Conservation (phyloP, 257 asterid genomes). For the Nemophila menziesii region DNA sequence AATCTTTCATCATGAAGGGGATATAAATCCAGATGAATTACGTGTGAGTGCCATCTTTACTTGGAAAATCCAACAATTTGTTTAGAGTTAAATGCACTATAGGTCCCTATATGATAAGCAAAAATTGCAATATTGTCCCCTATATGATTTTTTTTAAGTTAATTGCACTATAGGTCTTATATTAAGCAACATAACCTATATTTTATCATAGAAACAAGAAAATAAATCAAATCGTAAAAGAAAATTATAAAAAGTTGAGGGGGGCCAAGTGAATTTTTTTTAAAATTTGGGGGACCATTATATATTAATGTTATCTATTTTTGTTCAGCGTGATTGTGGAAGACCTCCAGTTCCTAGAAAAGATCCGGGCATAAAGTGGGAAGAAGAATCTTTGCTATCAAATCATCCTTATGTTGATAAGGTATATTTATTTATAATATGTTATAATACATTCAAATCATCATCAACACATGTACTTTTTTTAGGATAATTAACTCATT, state of each 20-base stretch:
- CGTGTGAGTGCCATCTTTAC: constrained; percentile 50
- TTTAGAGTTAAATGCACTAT: too few species aligned
- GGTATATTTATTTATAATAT: constrained; percentile 27
- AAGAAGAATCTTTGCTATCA: constrained; percentile 78
- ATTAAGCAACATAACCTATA: too few species aligned
- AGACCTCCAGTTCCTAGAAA: constrained; percentile 84
- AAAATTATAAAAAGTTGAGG: too few species aligned
- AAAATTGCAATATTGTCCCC: too few species aligned
- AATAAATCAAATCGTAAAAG: too few species aligned
- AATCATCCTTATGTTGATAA: constrained; percentile 89
- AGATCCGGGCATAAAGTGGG: constrained; percentile 79
- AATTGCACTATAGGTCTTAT: background rate
- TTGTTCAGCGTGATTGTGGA: constrained; percentile 79
- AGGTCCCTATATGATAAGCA: too few species aligned
- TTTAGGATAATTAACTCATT: background rate
- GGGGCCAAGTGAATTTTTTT: too few species aligned
- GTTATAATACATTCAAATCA: background rate
- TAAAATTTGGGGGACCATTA: background rate
- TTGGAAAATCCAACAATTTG: constrained; percentile 1
- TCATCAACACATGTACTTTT: background rate
- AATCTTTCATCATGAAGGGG: constrained; percentile 81
- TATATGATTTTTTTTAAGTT: too few species aligned
- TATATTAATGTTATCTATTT: constrained; percentile 6
- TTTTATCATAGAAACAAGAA: too few species aligned
- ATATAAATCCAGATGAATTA: constrained; percentile 72